Evolutionary conservation across 768 basidiomycete species (phyloP).

Genomic region (Suillus clintonianus): DNA sequence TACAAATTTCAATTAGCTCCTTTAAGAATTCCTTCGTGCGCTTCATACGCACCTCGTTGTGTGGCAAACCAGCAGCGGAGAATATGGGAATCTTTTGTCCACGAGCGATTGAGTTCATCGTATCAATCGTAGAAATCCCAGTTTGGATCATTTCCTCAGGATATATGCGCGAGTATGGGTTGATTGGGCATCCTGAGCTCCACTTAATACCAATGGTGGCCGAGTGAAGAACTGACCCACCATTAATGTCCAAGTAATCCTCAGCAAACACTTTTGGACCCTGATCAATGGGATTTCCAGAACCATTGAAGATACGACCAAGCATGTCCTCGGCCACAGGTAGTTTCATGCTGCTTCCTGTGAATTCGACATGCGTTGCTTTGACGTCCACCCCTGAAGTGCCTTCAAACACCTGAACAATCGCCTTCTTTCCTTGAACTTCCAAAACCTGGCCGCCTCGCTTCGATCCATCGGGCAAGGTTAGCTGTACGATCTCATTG

Average conservation of each 20-base stretch:
- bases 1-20: slow-evolving; percentile 30
- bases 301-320: slow-evolving; percentile 98
- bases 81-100: slow-evolving; percentile 99
- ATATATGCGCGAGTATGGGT: slow-evolving; percentile 97
- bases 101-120: slow-evolving; percentile 98
- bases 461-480: slow-evolving; percentile 91
- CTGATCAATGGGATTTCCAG: slow-evolving; percentile 96
- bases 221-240: slow-evolving; percentile 43
- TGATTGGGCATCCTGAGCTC: slow-evolving; percentile 88
- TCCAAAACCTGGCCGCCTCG: slow-evolving; percentile 98
- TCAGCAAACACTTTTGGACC: slow-evolving; percentile 99
- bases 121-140: slow-evolving; percentile 97
- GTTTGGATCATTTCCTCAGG: slow-evolving; percentile 99
- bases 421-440: slow-evolving; percentile 97
- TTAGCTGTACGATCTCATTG: slow-evolving; percentile 97
- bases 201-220: slow-evolving; percentile 15
- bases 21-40: neutral
- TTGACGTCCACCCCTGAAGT: slow-evolving; percentile 98
- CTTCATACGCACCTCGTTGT: slow-evolving; percentile 77
- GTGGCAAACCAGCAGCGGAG: slow-evolving; percentile 97
- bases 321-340: slow-evolving; percentile 99
- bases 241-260: slow-evolving; percentile 99
- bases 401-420: slow-evolving; percentile 99
- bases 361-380: slow-evolving; percentile 96
- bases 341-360: slow-evolving; percentile 97